Base-by-base conservation (phyloP, 1,284 basidiomycete genomes). In the Malassezia japonica region DNA sequence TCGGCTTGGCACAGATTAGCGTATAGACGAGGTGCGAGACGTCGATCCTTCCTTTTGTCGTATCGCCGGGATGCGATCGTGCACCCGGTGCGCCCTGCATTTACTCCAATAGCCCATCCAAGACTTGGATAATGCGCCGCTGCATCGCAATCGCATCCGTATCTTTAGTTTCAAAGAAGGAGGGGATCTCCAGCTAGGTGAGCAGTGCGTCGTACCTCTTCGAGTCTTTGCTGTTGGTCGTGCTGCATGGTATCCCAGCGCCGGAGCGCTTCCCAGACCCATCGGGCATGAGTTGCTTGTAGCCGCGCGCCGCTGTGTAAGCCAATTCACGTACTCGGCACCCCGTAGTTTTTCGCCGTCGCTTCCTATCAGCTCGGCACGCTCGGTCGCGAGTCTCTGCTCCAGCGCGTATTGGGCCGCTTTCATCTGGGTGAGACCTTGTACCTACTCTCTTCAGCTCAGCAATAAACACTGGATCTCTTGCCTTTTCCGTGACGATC, bases 211-310 rank as follows among this genome's bases (percentile, higher is more conserved):
- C 50, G 31, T 20, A 48, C 46, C 29, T 45, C 21, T 31, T 48
- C 51, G 9, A 54, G 40, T 10, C 9, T 24, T 13, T 15, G 27
- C 39, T 48, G 51, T 23, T 54, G 51, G 13, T 16, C 24, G 10
- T 29, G 24, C 27, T 27, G 35, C 1, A 21, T 25, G 6, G 27
- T 31, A 29, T 54, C 46, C 51, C 51, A 54, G 16, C 40, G 38
- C n/a, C n/a, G 18, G 12, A 54, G 51, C 29, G 45, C 46, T n/a
- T 54, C 51, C 51, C 51, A 54, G 3, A 34, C 21, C 51, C 51
- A 54, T 12, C 33, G 46, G 29, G 46, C 51, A 33, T 48, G 25
- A 15, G 16, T 5, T 10, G 46, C 46, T 24, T 54, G 51, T 8
- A 29, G 24, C 16, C 41, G 46, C 1, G 34, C 46, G 29, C 45